phyloP scores from a whole-genome alignment of 768 basidiomycete genomes.

The Naganishia vishniacii region DNA sequence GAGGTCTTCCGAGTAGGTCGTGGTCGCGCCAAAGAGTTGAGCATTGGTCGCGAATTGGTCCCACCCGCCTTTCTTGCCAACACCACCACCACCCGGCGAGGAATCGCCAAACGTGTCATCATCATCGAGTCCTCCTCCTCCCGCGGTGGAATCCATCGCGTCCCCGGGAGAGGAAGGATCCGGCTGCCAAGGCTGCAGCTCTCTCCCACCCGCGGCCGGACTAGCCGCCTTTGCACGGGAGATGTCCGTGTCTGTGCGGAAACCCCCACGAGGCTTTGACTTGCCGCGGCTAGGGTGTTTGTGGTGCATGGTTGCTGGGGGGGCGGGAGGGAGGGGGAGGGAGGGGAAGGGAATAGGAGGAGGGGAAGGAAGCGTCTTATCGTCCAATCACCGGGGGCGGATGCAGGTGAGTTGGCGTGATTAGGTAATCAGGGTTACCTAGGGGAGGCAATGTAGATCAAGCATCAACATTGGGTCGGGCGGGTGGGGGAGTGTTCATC shows the following conservation, averaged over 20 bases:
- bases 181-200: constrained; percentile 8
- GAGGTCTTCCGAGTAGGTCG: constrained; percentile 82
- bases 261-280: not conserved
- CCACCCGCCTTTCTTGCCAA: constrained; percentile 31
- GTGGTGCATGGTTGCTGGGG: not conserved
- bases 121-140: not conserved
- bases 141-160: not conserved
- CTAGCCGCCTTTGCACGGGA: not conserved
- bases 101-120: constrained; percentile 10
- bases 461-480: too few relatives aligned
- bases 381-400: constrained; percentile 3
- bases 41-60: constrained; percentile 48
- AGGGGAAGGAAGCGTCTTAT: not conserved
- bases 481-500: too few relatives aligned
- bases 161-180: not conserved
- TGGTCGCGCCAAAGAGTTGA: constrained; percentile 76
- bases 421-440: not conserved
- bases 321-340: not conserved
- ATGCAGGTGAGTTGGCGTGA: not conserved
- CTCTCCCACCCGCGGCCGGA: not conserved
- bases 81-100: not conserved
- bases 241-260: constrained; percentile 17
- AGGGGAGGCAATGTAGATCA: too few relatives aligned
- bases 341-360: not conserved
- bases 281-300: not conserved